Evolutionary conservation across 345 rosid genomes (phyloP).

Genomic region (Citrus mangshanensis): DNA sequence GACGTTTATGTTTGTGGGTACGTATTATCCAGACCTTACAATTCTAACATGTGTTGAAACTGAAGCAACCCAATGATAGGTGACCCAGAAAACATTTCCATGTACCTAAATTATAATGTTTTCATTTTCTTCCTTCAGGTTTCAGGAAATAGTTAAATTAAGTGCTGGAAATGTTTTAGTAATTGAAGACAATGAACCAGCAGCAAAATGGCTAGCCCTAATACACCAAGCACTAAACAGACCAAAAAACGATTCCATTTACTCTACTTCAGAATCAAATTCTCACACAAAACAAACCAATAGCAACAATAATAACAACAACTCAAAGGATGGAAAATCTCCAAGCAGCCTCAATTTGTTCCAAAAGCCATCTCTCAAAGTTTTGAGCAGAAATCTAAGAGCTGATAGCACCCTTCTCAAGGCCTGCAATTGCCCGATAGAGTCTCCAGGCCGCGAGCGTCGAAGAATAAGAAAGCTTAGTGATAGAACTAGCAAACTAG

Average conservation of each 20-base stretch:
- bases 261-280: slow-evolving; percentile 29
- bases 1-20: slow-evolving; percentile 96
- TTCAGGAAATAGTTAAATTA: slow-evolving; percentile 95
- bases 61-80: neutral
- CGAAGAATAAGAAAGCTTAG: slow-evolving; percentile 43
- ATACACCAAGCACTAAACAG: slow-evolving; percentile 83
- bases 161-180: slow-evolving; percentile 96
- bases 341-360: slow-evolving; percentile 48
- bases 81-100: too few relatives aligned
- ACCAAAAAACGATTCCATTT: slow-evolving; percentile 33
- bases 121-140: slow-evolving; percentile 39
- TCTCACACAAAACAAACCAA: slow-evolving; percentile 23
- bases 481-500: slow-evolving; percentile 30
- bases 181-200: slow-evolving; percentile 91
- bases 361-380: slow-evolving; percentile 76
- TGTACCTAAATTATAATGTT: neutral
- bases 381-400: slow-evolving; percentile 58
- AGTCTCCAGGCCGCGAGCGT: slow-evolving; percentile 31
- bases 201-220: slow-evolving; percentile 87
- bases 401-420: slow-evolving; percentile 69
- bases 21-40: slow-evolving; percentile 6
- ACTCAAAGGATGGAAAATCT: slow-evolving; percentile 44
- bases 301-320: too few relatives aligned
- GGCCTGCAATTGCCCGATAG: slow-evolving; percentile 69
- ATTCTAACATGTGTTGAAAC: too few relatives aligned